Evolutionary conservation across 108 stramenopile genomes (phyloP), one percentile per base, ranked within the genome.

Genomic region (Bacterosira constricta): DNA sequence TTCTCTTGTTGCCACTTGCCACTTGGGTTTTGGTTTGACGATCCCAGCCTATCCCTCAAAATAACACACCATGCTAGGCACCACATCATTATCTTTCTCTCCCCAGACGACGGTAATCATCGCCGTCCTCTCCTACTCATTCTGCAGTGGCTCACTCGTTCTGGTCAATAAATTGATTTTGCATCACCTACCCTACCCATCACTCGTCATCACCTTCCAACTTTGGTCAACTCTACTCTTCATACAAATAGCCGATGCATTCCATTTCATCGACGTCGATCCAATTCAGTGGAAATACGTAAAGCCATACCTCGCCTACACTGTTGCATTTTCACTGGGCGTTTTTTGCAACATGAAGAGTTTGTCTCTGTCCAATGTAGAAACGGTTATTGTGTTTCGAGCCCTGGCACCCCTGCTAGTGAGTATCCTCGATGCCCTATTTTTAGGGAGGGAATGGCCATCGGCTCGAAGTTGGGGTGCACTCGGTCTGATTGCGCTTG

Each of bases 371-470:
- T 86, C 91, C 23, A 96, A 96, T 63, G 97, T 98, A 10, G 97
- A 98, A 59, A 98, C 97, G 0, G 87, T 98, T 46, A 96, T 98
- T 67, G 93, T 96, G 12, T 95, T 96, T 62, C 83, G 96, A 7
- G 91, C 97, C 2, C 55, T 90, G 51, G 69, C 93, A 34, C 97
- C 97, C 0, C 69, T 91, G 5, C 26, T 93, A 15, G 95, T 98
- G 18, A 84, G 88, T 34, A 63, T 96, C 44, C 54, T 90, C 54
- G 96, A 96, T 69, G 90, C 80, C 15, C n/a, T 86, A 21, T 93
- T 91, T 68, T 52, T 98, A 32, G 97, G 95, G 13, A 60, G 90
- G 25, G 92, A 95, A 60, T 89, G 86, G 83, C 97, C 97, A 3
- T 85, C 80, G 6, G 30, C 21, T 1, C 85, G 90, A 11, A 85